Conservation (phyloP, 306 rosid genomes). For the Ceratonia siliqua region DNA sequence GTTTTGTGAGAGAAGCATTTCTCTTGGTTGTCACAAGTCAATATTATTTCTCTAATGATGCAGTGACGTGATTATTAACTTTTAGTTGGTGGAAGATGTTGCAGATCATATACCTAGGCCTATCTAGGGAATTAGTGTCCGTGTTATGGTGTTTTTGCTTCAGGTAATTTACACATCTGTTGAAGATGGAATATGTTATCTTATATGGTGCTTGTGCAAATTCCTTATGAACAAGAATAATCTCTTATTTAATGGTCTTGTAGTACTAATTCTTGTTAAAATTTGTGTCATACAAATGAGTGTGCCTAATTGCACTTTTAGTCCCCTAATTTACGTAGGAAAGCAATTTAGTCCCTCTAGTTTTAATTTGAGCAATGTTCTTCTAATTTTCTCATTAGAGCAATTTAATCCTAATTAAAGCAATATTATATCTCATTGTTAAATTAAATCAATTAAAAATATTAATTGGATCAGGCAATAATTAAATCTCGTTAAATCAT, state of each 20-base stretch:
- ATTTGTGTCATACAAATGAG: constrained; percentile 5
- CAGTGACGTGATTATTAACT: not conserved
- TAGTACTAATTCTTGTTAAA: not conserved
- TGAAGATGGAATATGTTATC: constrained; percentile 12
- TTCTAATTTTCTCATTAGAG: too few relatives aligned
- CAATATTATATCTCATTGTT: too few relatives aligned
- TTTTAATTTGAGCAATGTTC: too few relatives aligned
- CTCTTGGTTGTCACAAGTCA: too few relatives aligned
- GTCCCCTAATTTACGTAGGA: too few relatives aligned
- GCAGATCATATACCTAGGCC: not conserved
- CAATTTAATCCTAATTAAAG: too few relatives aligned
- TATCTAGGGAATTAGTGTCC: not conserved
- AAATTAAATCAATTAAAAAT: too few relatives aligned
- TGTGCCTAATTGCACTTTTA: not conserved
- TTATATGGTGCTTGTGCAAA: not conserved
- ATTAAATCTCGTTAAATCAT: too few relatives aligned
- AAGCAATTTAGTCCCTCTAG: too few relatives aligned
- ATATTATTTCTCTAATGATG: too few relatives aligned
- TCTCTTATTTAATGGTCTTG: not conserved
- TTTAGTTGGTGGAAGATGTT: not conserved
- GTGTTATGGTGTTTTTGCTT: constrained; percentile 5
- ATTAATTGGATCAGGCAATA: too few relatives aligned
- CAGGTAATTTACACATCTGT: not conserved
- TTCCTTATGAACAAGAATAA: constrained; percentile 6
- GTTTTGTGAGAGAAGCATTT: too few relatives aligned